Conservation (phyloP, 768 basidiomycete genomes). For the Panaeolus cyanescens region DNA sequence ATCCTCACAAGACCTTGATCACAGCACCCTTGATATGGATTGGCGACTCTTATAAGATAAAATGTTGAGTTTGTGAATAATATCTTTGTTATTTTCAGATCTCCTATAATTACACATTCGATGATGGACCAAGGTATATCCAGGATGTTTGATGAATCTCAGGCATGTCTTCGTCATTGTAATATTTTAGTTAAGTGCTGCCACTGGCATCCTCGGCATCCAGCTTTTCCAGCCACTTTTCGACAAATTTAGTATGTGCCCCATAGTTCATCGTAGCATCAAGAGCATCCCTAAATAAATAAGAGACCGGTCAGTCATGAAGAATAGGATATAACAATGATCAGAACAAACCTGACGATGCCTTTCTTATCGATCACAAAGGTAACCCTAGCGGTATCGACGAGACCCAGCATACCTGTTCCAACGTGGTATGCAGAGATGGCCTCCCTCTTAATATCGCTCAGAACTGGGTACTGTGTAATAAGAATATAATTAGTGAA, state of each 20-base stretch:
- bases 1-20: no score
- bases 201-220: slow-evolving; percentile 37
- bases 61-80: no score
- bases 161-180: no score
- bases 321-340: background rate
- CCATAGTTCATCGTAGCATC: slow-evolving; percentile 63
- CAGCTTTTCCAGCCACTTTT: slow-evolving; percentile 62
- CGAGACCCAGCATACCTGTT: slow-evolving; percentile 67
- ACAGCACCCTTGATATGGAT: no score
- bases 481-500: background rate
- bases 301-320: slow-evolving; percentile 1
- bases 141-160: no score
- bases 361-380: slow-evolving; percentile 78
- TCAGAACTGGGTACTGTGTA: slow-evolving; percentile 74
- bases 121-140: no score
- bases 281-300: slow-evolving; percentile 50
- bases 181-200: no score
- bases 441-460: slow-evolving; percentile 64
- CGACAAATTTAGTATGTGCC: slow-evolving; percentile 72
- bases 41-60: no score
- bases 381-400: slow-evolving; percentile 62
- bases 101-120: no score
- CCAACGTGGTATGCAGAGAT: slow-evolving; percentile 68
- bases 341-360: slow-evolving; percentile 53
- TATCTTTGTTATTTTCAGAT: no score